phyloP scores from a whole-genome alignment of 176 grass and related monocot species.

The bread wheat (Triticum aestivum) region IWGSC_CS_RefSeq_v2.1 NC_057802.1:66633194-66633693 shows the following conservation, averaged over 20 bases:
- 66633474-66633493: slow-evolving; percentile 98
- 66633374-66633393: slow-evolving; percentile 88
- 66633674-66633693: not conserved
- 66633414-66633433: slow-evolving; percentile 96
- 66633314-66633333: slow-evolving; percentile 64
- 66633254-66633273: not conserved
- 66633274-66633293: not conserved
- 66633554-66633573: not conserved
- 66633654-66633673: slow-evolving; percentile 25
- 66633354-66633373: slow-evolving; percentile 85
- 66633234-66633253: slow-evolving; percentile 4
- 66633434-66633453: slow-evolving; percentile 98
- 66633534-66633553: not conserved
- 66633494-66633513: slow-evolving; percentile 78
- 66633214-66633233: not conserved
- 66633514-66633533: slow-evolving; percentile 19
- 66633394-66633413: slow-evolving; percentile 99
- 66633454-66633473: slow-evolving; percentile 98
- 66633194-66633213: not conserved
- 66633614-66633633: not conserved
- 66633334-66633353: slow-evolving; percentile 85
- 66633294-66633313: slow-evolving; percentile 21
- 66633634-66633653: slow-evolving; percentile 17
- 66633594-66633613: slow-evolving; percentile 4
- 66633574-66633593: not conserved